These are phyloP conservation scores for Zoysia matrella DNA, from an alignment of 202 grass and related monocot genomes.

Conservation along the genomic window DNA sequence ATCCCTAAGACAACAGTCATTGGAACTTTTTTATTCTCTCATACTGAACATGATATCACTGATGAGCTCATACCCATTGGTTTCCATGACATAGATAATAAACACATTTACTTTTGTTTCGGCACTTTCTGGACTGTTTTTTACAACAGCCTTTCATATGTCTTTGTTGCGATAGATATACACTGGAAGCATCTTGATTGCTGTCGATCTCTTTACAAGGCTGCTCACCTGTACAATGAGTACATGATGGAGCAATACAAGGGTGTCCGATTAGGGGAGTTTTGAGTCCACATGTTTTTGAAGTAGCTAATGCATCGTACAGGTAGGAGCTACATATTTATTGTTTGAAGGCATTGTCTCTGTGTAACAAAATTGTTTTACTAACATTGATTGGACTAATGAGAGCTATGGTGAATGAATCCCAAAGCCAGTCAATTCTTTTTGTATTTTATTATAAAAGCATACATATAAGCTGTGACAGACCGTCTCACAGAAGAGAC, in stretches of 20 bases:
- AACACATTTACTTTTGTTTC: slow-evolving; percentile 31
- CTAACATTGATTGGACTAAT: slow-evolving; percentile 29
- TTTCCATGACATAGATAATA: slow-evolving; percentile 21
- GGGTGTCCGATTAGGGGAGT: background rate
- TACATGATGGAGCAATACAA: too few relatives aligned
- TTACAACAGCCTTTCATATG: slow-evolving; percentile 35
- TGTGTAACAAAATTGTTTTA: slow-evolving; percentile 22
- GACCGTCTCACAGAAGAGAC: too few relatives aligned
- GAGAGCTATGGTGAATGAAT: slow-evolving; percentile 95
- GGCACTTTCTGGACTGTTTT: slow-evolving; percentile 19
- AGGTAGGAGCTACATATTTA: slow-evolving; percentile 57
- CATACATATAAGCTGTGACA: too few relatives aligned
- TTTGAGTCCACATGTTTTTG: slow-evolving; percentile 99
- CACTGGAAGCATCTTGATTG: background rate
- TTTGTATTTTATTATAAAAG: slow-evolving; percentile 24
- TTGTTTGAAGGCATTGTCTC: slow-evolving; percentile 22
- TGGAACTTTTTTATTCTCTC: background rate
- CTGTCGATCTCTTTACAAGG: too few relatives aligned
- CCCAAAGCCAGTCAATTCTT: slow-evolving; percentile 84
- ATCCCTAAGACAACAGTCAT: too few relatives aligned
- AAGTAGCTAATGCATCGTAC: slow-evolving; percentile 89
- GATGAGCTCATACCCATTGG: slow-evolving; percentile 12
- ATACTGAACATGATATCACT: slow-evolving; percentile 8
- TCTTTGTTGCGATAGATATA: slow-evolving; percentile 73
- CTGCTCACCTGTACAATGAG: too few relatives aligned